phyloP scores from a whole-genome alignment of 257 asterid species.

The Cinchona pubescens region DNA sequence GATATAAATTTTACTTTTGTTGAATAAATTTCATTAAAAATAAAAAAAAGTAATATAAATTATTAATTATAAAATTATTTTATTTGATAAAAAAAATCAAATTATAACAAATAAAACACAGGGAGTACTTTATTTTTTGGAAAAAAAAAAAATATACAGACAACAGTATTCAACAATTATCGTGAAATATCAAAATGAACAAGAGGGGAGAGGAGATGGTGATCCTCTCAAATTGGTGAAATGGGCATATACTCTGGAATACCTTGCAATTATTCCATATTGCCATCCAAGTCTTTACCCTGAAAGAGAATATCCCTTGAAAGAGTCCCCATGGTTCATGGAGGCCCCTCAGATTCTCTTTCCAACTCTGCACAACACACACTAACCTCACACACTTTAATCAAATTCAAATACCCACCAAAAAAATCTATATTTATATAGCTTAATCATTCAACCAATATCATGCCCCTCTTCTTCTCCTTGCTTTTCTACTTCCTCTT shows the following conservation, averaged over 20 bases:
- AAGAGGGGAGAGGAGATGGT: neutral
- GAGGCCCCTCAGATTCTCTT: constrained; percentile 14
- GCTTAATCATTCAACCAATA: constrained; percentile 15
- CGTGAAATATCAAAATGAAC: neutral
- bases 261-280: constrained; percentile 18
- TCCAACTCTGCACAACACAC: neutral
- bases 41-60: too few species aligned
- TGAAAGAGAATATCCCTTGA: constrained; percentile 34
- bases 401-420: neutral
- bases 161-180: too few species aligned
- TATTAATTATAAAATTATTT: too few species aligned
- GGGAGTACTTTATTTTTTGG: too few species aligned
- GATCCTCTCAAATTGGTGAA: constrained; percentile 4
- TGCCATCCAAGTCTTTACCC: neutral
- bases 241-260: constrained; percentile 40
- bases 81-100: too few species aligned
- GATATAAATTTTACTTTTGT: too few species aligned
- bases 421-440: constrained; percentile 22
- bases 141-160: too few species aligned
- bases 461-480: constrained; percentile 52
- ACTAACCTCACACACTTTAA: neutral
- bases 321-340: constrained; percentile 15
- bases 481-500: constrained; percentile 26
- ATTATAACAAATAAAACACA: too few species aligned
- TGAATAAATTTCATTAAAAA: too few species aligned